Base-by-base conservation (phyloP, 352 stramenopile species). In the Phytophthora constricta region DNA sequence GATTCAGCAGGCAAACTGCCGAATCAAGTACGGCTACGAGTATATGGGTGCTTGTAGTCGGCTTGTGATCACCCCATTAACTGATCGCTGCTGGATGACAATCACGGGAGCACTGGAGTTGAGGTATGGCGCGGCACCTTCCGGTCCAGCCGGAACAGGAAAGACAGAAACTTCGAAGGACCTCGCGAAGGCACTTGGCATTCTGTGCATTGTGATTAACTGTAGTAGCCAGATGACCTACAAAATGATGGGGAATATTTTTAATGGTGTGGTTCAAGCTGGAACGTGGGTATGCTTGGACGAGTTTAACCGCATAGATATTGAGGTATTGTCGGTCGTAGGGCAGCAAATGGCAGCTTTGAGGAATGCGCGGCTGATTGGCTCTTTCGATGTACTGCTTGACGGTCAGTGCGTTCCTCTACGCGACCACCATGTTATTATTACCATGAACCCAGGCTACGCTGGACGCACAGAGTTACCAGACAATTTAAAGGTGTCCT, bases 101-200 rank as follows among this genome's bases (percentile, higher is more conserved):
- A 90, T 98, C 19, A 98, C 93, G 1, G 86, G 89, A 17, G 94
- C 94, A 2, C 72, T 98, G 4, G 80, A 93, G 20, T 55, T 98
- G 14, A 83, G 77, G n/a, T 91, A 97, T 23, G 94, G 93, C 9
- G 94, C 88, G 5, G 87, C 92, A 1, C 93, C 92, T 7, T 95
- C 92, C 4, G 93, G 92, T 19, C 90, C 93, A 11, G 90, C 92
- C 10, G 93, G 92, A 19, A 98, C 92, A 3, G 86, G 93, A 3
- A 99, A 99, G 66, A 98, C 95, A 0, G 95, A 98, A 72, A 98
- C 94, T 1, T 97, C 90, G 0, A 98, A 98, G 68, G 95, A 98
- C 70, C 71, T 99, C 16, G 94, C 91, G 10, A 92, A 96, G 62
- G 91, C 86, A 1, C 76, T 98, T 1, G 94, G 90, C 1, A 95